Conservation (phyloP, 768 basidiomycete genomes). For the Lentinula lateritia region DNA sequence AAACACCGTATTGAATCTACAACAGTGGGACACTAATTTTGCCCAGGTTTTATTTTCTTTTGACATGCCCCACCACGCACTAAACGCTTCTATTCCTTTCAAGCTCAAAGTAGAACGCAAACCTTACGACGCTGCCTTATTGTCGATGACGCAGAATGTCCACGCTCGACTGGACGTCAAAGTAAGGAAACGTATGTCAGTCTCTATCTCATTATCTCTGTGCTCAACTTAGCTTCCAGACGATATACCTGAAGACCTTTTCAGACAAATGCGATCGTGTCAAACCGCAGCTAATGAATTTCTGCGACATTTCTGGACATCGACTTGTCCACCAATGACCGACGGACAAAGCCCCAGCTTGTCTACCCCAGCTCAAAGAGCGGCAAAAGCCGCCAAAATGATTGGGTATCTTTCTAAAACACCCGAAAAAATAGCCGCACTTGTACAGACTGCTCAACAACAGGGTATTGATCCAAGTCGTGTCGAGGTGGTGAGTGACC, state of each 20-base stretch:
- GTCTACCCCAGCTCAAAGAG: conserved; percentile 63
- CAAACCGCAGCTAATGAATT: conserved; percentile 96
- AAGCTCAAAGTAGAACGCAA: conserved; percentile 68
- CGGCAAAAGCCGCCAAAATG: conserved; percentile 84
- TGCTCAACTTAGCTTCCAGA: conserved; percentile 33
- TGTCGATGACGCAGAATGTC: conserved; percentile 77
- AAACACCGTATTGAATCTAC: conserved; percentile 41
- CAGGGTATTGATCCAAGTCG: conserved; percentile 57
- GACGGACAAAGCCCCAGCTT: conserved; percentile 46
- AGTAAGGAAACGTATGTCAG: conserved; percentile 53
- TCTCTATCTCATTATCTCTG: not conserved
- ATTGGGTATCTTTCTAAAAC: conserved; percentile 74
- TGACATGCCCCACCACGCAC: not conserved
- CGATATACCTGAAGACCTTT: conserved; percentile 73
- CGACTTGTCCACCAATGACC: conserved; percentile 69
- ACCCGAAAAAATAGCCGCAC: conserved; percentile 72
- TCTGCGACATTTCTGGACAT: conserved; percentile 91
- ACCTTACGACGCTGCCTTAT: conserved; percentile 61
- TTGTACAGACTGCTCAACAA: conserved; percentile 58
- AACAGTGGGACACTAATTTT: conserved; percentile 54
- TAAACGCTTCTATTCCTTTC: not conserved
- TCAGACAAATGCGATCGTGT: conserved; percentile 81
- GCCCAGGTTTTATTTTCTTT: conserved; percentile 36
- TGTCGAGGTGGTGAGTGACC: conserved; percentile 56
- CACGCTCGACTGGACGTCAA: conserved; percentile 63